phyloP scores from a whole-genome alignment of 257 asterid species.

The Jaltomata sinuosa region DNA sequence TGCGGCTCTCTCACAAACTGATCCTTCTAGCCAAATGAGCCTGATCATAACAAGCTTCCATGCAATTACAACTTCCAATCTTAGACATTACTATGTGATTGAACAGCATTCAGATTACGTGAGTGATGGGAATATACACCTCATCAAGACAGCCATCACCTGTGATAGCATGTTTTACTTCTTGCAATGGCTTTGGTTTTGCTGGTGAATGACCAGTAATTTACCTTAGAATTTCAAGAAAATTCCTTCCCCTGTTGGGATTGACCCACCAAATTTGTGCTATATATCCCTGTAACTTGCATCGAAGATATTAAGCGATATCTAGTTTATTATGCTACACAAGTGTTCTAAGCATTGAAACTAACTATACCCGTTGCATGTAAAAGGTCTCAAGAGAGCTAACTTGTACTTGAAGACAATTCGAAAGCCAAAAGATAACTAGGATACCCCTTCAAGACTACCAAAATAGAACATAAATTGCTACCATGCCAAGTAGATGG shows the following conservation, averaged over 20 bases:
- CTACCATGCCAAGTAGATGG: not conserved
- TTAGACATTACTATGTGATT: too few species aligned
- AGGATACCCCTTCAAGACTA: not conserved
- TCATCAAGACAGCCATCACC: not conserved
- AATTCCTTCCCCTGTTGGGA: too few species aligned
- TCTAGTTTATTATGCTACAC: not conserved
- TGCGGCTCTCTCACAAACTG: not conserved
- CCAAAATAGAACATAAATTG: not conserved
- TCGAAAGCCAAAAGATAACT: not conserved
- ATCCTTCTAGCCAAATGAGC: not conserved
- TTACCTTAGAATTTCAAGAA: slow-evolving; percentile 3
- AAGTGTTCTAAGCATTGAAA: not conserved
- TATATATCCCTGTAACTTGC: not conserved
- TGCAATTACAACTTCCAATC: not conserved
- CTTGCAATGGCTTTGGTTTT: not conserved
- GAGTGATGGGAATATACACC: not conserved
- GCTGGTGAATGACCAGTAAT: not conserved
- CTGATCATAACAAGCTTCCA: not conserved
- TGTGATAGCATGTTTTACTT: not conserved
- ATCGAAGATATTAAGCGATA: not conserved
- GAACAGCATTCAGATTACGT: too few species aligned
- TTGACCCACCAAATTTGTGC: not conserved
- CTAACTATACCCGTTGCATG: not conserved
- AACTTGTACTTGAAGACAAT: not conserved
- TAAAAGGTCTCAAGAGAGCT: not conserved